Conservation (phyloP, 108 stramenopile species). For the Skeletonema tropicum region DNA sequence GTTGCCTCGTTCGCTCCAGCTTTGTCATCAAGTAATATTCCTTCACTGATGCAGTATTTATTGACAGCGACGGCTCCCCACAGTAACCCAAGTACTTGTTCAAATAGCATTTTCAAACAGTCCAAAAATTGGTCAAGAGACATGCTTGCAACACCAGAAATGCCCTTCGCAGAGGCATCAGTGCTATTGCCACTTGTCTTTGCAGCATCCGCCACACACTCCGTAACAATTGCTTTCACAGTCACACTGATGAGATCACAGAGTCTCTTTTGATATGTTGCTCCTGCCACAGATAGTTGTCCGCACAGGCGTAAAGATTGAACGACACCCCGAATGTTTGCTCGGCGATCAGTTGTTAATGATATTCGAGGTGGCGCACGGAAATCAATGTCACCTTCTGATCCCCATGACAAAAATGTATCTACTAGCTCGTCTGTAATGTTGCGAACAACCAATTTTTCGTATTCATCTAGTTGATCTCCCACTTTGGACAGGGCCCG, state of each 20-base stretch:
- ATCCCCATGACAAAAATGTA: constrained; percentile 80
- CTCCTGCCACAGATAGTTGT: constrained; percentile 38
- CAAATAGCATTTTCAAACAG: constrained; percentile 87
- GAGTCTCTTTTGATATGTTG: constrained; percentile 65
- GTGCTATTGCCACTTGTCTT: constrained; percentile 18
- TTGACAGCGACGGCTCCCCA: constrained; percentile 66
- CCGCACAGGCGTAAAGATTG: constrained; percentile 56
- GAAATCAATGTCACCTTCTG: constrained; percentile 34
- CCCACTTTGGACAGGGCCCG: constrained; percentile 63
- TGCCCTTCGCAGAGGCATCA: constrained; percentile 22
- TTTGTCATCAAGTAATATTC: constrained; percentile 45
- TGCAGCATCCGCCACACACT: constrained; percentile 73
- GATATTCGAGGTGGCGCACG: constrained; percentile 39
- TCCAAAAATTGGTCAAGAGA: constrained; percentile 78
- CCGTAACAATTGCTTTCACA: constrained; percentile 86
- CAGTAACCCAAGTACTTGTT: constrained; percentile 76
- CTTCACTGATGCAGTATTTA: constrained; percentile 61
- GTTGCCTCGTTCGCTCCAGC: constrained; percentile 3
- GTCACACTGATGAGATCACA: constrained; percentile 84
- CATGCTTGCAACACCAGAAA: constrained; percentile 77
- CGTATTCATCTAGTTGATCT: constrained; percentile 80
- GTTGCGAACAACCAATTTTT: constrained; percentile 78
- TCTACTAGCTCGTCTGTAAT: constrained; percentile 83
- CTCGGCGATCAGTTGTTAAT: constrained; percentile 30
- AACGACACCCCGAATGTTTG: constrained; percentile 57